Conservation (phyloP, 2,329 filamentous ascomycete genomes). For the Didymellaceae sp. region DNA sequence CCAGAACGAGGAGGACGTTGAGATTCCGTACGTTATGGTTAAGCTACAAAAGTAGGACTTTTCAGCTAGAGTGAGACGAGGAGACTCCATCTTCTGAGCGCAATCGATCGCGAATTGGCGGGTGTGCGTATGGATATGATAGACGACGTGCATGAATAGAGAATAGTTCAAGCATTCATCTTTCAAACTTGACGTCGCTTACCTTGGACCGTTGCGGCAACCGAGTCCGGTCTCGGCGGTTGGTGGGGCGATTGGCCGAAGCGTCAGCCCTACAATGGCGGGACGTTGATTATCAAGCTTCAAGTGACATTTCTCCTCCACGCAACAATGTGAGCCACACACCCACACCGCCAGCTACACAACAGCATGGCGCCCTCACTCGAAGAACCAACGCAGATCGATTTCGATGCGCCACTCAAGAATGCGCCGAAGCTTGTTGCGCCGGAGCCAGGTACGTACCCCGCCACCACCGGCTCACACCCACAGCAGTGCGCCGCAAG, state of each 20-base stretch:
- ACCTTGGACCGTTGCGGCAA: neutral
- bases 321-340: slow-evolving; percentile 29
- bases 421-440: slow-evolving; percentile 84
- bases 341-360: slow-evolving; percentile 13
- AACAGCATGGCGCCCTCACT: slow-evolving; percentile 77
- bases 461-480: slow-evolving; percentile 45
- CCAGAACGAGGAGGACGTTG: slow-evolving; percentile 86
- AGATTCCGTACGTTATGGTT: slow-evolving; percentile 95
- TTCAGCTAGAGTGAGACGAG: neutral
- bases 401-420: slow-evolving; percentile 78
- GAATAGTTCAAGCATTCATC: neutral
- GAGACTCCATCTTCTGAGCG: neutral
- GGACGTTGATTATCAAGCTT: slow-evolving; percentile 44
- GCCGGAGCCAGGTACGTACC: slow-evolving; percentile 74
- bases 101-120: neutral
- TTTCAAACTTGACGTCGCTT: neutral
- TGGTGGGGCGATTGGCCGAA: slow-evolving; percentile 29
- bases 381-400: slow-evolving; percentile 71
- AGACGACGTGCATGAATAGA: slow-evolving; percentile 18
- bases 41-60: slow-evolving; percentile 58
- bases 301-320: slow-evolving; percentile 25
- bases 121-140: neutral
- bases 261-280: slow-evolving; percentile 31
- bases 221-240: slow-evolving; percentile 10
- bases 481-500: neutral